Base-by-base conservation (phyloP, 306 rosid genomes). In the Castanea crenata region DNA sequence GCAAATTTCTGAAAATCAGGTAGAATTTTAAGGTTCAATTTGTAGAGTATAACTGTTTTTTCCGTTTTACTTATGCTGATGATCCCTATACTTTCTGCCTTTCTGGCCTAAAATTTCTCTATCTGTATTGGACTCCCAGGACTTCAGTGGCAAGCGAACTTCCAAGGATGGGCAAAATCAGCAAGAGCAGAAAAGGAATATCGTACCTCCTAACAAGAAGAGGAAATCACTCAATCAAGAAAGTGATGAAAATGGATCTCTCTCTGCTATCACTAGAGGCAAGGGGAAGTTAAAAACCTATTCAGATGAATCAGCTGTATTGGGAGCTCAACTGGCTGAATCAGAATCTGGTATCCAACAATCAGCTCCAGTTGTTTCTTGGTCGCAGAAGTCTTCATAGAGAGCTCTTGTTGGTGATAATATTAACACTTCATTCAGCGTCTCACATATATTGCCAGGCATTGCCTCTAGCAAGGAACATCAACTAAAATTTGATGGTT, bases 321-420 rank as follows among this genome's bases (percentile, higher is more conserved):
- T 84, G 35, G 84, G 67, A 20, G 82, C 65, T 51, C 84, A 80
- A 54, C 72, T 59, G 76, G 64, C 75, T 54, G 82, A 87, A 25
- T 79, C 68, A 35, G 86, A 80, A 69, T 72, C 75, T 73, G 84
- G 38, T 68, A 75, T 73, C 64, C 88, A 62, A 27, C 80, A 78
- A 55, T 77, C 85, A 5, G 55, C 72, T 25, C 57, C 46, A 29
- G 73, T 80, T 72, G 89, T 82, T 77, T 90, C 89, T 44, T 86
- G 96, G 90, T 84, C 89, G 62, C 94, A 89, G 81, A 94, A 92
- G 80, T 87, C 94, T 70, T 92, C 96, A 32, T 94, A 96, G 97
- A 92, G 51, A 81, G 44, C 90, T 84, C 97, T 92, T 84, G 80
- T 94, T 69, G 76, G 82, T 80, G 85, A 83, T 21, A 84, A 81